Evolutionary conservation across 2,329 filamentous ascomycete genomes (phyloP).

Genomic region (Aspergillus amoenus): DNA sequence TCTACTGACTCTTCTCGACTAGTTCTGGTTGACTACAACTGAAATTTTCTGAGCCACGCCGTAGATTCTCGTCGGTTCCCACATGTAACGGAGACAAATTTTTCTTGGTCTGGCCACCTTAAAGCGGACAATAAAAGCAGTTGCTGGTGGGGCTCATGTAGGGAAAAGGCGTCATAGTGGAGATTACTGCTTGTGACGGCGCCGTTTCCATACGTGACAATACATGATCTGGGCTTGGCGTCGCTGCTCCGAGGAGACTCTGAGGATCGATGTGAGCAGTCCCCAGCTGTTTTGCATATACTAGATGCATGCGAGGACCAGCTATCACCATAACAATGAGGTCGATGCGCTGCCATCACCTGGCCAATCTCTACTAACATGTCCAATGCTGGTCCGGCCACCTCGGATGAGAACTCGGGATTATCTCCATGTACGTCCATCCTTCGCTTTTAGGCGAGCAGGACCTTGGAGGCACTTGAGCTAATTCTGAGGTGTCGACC

Average conservation of each 20-base stretch:
- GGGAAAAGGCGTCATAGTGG: conserved; percentile 30
- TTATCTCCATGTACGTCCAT: not conserved
- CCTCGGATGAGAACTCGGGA: not conserved
- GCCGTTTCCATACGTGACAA: conserved; percentile 19
- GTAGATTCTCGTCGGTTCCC: conserved; percentile 25
- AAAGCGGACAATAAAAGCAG: conserved; percentile 14
- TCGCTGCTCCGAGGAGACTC: conserved; percentile 2
- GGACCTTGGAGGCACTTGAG: conserved; percentile 3
- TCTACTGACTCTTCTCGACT: conserved; percentile 18
- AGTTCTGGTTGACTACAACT: conserved; percentile 1
- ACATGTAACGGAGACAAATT: conserved; percentile 26
- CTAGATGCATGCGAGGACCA: not conserved
- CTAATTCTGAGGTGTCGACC: conserved; percentile 2
- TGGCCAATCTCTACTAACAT: not conserved
- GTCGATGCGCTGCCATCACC: not conserved
- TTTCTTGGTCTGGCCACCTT: conserved; percentile 27
- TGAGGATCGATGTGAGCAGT: not conserved
- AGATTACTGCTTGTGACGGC: conserved; percentile 23
- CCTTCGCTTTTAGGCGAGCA: not conserved
- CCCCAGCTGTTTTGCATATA: too few species aligned
- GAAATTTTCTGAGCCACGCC: conserved; percentile 20
- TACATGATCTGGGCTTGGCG: conserved; percentile 3
- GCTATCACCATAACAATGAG: not conserved
- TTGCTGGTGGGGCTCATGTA: conserved; percentile 13
- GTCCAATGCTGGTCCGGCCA: not conserved